Evolutionary conservation across 176 grass and related monocot genomes (phyloP), one percentile per base, ranked within the genome.

Genomic region (Poa annua): DNA sequence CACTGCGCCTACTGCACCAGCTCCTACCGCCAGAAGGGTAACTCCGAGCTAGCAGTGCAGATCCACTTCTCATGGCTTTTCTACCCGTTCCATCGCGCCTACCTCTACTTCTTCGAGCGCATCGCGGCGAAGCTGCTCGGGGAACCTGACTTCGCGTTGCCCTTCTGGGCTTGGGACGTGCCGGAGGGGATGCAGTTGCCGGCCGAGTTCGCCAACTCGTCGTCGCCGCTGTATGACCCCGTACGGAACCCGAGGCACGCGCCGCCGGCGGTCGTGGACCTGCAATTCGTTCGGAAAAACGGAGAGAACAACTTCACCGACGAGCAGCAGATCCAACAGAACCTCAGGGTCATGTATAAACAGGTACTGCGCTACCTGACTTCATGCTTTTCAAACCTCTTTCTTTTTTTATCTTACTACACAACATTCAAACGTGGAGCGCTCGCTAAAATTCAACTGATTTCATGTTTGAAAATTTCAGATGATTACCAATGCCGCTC

Each of bases 1-100:
- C 94, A 96, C 66, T 96, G 94, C 76, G 88, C 88, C 13, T 96
- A 93, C 84, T 96, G 94, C 83, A 81, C 85, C 59, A 86, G 80
- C 14, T 81, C 88, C 19, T 90, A 89, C 56, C 70, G 80, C 21
- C 90, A 92, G 86, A 26, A 7, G 8, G 80, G 59, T 7, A 22
- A 26, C 32, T 20, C 73, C 0, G 78, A 55, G 19, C 60, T 92
- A 7, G 2, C 4, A 1, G 38, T 94, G 15, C 77, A 92, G 84
- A 57, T 94, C 20, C 92, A 94, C 81, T 67, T 34, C 81, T 89
- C 84, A 3, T 94, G 92, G 92, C 33, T 91, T 19, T 94, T 94
- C 80, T 84, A 85, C 80, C 84, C 92, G 10, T 89, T 82, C 80
- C 92, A 94, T 86, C 80, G 87, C 48, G 87, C 79, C 19, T 89